Evolutionary conservation across 352 stramenopile genomes (phyloP), one percentile per base, ranked within the genome.

Genomic region (Thraustotheca clavata): DNA sequence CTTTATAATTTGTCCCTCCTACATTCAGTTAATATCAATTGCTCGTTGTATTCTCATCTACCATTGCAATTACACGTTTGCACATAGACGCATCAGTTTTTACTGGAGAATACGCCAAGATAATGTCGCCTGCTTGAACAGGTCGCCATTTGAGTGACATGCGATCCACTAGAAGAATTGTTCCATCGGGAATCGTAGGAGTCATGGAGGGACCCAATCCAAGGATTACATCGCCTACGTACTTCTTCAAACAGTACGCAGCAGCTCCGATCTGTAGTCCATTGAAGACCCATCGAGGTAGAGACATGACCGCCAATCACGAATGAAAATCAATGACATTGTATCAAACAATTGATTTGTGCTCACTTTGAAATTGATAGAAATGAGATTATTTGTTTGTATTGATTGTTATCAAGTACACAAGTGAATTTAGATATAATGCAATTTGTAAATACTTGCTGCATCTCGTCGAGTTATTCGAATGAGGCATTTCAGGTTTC

Each of bases 41-140:
- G 33, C 41, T n/a, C 49, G 12, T 8, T 33, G 40, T 18, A 39
- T 4, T 20, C 36, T 46, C 16, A 47, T 4, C 24, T 74, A 91
- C 84, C 71, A 94, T 52, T 3, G 85, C 88, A 31, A 94, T 69
- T 47, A 96, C 86, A 50, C 88, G 83, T 76, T 96, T 96, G 68
- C 80, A 90, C 34, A 95, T 83, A 49, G 80, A 79, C 48, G 79
- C 79, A 41, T 77, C 68, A 57, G 71, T 73, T 5, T 86, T 82
- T 35, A 82, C 91, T 12, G 88, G 88, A 24, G 88, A 96, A 40
- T 75, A 72, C 20, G 89, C 69, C 46, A 95, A 72, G 62, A 96
- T 86, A 40, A 96, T 68, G 68, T 96, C 88, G 35, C 83, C 84
- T 33, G 78, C 76, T 33, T 88, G 40, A 70, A 82, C 82, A 14